Base-by-base conservation (phyloP, 2,329 filamentous ascomycete species). In the Pseudogymnoascus sp. region DNA sequence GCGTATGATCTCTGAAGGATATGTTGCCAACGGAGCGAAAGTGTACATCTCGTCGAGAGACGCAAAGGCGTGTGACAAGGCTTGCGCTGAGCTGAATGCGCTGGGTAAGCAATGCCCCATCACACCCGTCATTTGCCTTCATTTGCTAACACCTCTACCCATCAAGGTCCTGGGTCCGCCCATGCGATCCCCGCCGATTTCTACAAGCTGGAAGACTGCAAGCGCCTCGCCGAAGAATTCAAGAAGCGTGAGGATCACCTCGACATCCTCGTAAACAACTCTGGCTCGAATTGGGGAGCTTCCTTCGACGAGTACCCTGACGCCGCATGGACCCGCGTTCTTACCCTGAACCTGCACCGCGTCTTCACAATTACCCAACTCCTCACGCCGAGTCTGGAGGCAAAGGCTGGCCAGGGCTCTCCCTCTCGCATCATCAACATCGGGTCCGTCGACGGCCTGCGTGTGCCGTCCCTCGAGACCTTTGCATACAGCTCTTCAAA, bases 41-140 rank as follows among this genome's bases (percentile, higher is more conserved):
- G 87, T 90, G 5, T 90, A 89, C 77, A 86, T 91, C 66, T 85
- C 84, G 5, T 87, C 84, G 5, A 81, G 84, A 23, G 86, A 88
- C 34, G 84, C 83, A 14, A 85, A 83, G 47, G 77, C 78, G 26
- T 86, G 85, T 75, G 77, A 80, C 70, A 78, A 87, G 59, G 83
- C 86, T 16, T 81, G 77, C 34, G 82, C 84, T 1, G 83, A 83
- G 54, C 74, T 86, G 63, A 83, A 82, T 67, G 75, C 78, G 67
- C 77, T 83, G 31, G 79, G 83, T 68, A 80, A 54, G 23, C 51
- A 57, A 57, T 14, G 12, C 51, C 18, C 12, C 51, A 36, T 57
- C 16, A 16, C 31, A 39, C n/a, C 18, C n/a, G 23, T 10, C n/a
- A n/a, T 37, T n/a, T 8, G 23, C 16, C 16, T 11, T 16, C 34